phyloP scores from a whole-genome alignment of 257 asterid genomes.

The Ilex aquifolium region DNA sequence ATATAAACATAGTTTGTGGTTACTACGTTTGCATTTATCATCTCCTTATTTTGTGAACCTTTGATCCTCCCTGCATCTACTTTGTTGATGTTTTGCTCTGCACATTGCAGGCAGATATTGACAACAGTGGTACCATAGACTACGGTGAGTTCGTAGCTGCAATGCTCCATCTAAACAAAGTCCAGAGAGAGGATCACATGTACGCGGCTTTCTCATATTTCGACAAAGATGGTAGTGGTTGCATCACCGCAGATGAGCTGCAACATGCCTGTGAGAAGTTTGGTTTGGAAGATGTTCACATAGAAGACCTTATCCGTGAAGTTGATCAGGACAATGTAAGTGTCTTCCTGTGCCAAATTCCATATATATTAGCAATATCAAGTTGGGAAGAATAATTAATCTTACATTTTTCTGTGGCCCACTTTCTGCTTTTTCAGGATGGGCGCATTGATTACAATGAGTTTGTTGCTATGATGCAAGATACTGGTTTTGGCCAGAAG shows the following conservation, averaged over 20 bases:
- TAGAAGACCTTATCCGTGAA: slow-evolving; percentile 41
- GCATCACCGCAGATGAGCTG: slow-evolving; percentile 42
- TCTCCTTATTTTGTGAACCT: too few species aligned
- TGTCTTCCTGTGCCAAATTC: neutral
- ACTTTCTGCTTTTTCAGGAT: slow-evolving; percentile 38
- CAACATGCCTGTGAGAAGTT: slow-evolving; percentile 39
- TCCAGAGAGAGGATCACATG: slow-evolving; percentile 43
- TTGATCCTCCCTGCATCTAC: too few species aligned
- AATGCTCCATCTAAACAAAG: slow-evolving; percentile 42
- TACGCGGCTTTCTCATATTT: slow-evolving; percentile 45
- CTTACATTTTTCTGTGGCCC: neutral
- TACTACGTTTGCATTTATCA: too few species aligned
- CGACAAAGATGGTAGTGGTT: slow-evolving; percentile 48
- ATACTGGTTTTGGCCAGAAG: slow-evolving; percentile 43
- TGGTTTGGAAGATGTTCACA: slow-evolving; percentile 31
- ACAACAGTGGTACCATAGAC: slow-evolving; percentile 46
- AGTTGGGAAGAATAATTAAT: neutral
- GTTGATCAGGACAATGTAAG: slow-evolving; percentile 41
- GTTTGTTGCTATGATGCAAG: slow-evolving; percentile 89
- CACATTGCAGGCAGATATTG: slow-evolving; percentile 37
- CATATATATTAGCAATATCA: neutral
- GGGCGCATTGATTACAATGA: slow-evolving; percentile 78
- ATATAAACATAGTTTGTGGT: too few species aligned
- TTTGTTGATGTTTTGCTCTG: neutral
- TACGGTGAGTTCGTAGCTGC: slow-evolving; percentile 46